Evolutionary conservation across 768 basidiomycete species (phyloP).

Genomic region (Rickenella mellea): DNA sequence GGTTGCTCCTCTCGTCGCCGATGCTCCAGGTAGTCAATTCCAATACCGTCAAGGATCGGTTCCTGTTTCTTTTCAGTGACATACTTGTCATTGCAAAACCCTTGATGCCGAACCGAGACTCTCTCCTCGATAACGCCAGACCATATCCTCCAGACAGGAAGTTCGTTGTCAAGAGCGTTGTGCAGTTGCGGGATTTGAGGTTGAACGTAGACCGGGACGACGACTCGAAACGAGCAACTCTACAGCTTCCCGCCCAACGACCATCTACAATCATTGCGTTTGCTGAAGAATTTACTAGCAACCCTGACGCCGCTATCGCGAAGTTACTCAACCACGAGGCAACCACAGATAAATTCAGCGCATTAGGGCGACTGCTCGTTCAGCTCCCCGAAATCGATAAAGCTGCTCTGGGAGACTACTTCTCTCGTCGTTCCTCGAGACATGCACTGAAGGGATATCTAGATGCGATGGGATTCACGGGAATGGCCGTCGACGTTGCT

Average conservation of each 20-base stretch:
- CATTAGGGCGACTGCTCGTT: slow-evolving; percentile 74
- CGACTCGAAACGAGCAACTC: slow-evolving; percentile 2
- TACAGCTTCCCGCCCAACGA: neutral
- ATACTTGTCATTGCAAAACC: slow-evolving; percentile 92
- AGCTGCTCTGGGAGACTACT: slow-evolving; percentile 73
- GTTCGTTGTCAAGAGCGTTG: slow-evolving; percentile 85
- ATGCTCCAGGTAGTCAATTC: slow-evolving; percentile 91
- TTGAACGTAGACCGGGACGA: slow-evolving; percentile 66
- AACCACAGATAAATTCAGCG: slow-evolving; percentile 52
- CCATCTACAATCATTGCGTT: slow-evolving; percentile 50
- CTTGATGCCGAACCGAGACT: slow-evolving; percentile 58
- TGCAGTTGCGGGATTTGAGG: slow-evolving; percentile 60
- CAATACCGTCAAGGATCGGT: slow-evolving; percentile 91
- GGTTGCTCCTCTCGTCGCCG: slow-evolving; percentile 73
- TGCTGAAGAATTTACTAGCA: slow-evolving; percentile 66
- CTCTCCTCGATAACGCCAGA: slow-evolving; percentile 46
- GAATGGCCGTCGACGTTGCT: slow-evolving; percentile 80
- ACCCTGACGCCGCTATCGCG: slow-evolving; percentile 74
- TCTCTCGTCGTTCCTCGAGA: slow-evolving; percentile 66
- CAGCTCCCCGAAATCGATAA: slow-evolving; percentile 81
- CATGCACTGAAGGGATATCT: slow-evolving; percentile 74
- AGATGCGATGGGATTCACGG: slow-evolving; percentile 79
- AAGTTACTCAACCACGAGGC: slow-evolving; percentile 55
- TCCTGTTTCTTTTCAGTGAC: slow-evolving; percentile 95
- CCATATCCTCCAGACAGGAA: slow-evolving; percentile 56